Evolutionary conservation across 139 green algal genomes (phyloP), one percentile per base, ranked within the genome.

Genomic region (Closterium sp.): DNA sequence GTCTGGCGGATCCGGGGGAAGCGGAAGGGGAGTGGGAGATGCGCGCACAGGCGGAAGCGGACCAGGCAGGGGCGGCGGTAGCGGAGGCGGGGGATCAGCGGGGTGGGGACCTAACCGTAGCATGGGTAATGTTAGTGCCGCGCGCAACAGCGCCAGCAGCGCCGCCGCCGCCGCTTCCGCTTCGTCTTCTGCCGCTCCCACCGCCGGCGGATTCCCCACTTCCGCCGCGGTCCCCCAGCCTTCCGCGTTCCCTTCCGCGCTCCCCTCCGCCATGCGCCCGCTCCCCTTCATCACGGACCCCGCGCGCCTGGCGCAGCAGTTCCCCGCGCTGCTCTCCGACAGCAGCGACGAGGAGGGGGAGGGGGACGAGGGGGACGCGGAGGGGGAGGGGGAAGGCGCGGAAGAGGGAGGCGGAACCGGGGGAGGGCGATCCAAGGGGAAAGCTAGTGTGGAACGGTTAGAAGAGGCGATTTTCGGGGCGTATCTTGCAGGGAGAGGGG

Each of bases 281-380:
- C 42, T 90, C n/a, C 27, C 87, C 29, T 90, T 90, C 87, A 79
- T 86, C 87, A 86, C 87, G 27, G 87, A 73, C 29, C 45, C 87
- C n/a, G n/a, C 27, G 45, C n/a, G 28, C n/a, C 38, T 73, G n/a
- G 38, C 87, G 87, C n/a, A 79, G 87, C 38, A 79, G 29, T 73
- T 86, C 29, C 38, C 42, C 87, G 86, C 87, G 87, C 38, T 73
- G n/a, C 38, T 73, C n/a, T 30, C 22, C 4, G 90, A 93, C 31
- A 92, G 86, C 86, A 91, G 90, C 24, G 90, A 93, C 22, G 90
- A 93, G 62, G 90, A 91, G 29, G 62, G 30, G 84, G 62, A 45
- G 30, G 86, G 70, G 62, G 90, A 90, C 34, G 90, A 92, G 22
- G 87, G 4, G 29, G 90, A 93, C 22, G 90, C 31, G 62, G 50